phyloP scores from a whole-genome alignment of 495 filamentous ascomycete species.

The Trypethelium eluteriae region DNA sequence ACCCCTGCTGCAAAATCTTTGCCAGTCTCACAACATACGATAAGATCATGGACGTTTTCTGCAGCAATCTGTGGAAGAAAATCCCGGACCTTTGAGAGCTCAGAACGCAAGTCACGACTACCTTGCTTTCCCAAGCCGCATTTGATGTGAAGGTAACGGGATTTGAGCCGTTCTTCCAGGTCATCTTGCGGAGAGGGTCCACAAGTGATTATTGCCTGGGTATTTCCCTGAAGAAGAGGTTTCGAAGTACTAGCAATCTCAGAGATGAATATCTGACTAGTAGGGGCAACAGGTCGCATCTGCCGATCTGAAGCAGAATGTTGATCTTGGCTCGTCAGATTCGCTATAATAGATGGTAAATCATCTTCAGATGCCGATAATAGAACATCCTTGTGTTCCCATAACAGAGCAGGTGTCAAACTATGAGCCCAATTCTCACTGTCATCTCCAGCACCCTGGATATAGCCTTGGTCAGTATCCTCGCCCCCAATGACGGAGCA shows the following conservation, averaged over 20 bases:
- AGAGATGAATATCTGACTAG: constrained; percentile 30
- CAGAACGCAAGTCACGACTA: constrained; percentile 62
- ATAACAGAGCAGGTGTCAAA: constrained; percentile 70
- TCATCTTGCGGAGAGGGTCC: constrained; percentile 14
- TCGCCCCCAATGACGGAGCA: constrained; percentile 57
- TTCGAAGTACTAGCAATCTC: constrained; percentile 20
- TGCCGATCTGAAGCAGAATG: constrained; percentile 13
- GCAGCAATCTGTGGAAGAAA: constrained; percentile 33
- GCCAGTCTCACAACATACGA: constrained; percentile 55
- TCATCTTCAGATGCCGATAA: constrained; percentile 55
- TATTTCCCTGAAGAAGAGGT: constrained; percentile 22
- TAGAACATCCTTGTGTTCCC: constrained; percentile 54
- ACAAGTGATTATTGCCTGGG: constrained; percentile 31
- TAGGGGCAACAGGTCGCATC: constrained; percentile 30
- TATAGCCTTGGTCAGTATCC: constrained; percentile 66
- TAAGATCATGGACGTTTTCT: constrained; percentile 30
- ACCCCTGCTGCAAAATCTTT: constrained; percentile 60
- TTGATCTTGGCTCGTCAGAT: constrained; percentile 38
- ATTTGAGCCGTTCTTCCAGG: constrained; percentile 14
- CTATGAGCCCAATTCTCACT: constrained; percentile 73
- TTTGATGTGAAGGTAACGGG: constrained; percentile 52
- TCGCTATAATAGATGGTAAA: constrained; percentile 54
- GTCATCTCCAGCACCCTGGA: constrained; percentile 92
- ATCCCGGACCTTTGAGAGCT: constrained; percentile 50
- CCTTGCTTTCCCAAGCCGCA: constrained; percentile 60